A percentile compares a stretch with the other conserved stretches of the same genome.
Conservation (phyloP, 73 alveolate species). For the Paramecium biaurelia region DNA sequence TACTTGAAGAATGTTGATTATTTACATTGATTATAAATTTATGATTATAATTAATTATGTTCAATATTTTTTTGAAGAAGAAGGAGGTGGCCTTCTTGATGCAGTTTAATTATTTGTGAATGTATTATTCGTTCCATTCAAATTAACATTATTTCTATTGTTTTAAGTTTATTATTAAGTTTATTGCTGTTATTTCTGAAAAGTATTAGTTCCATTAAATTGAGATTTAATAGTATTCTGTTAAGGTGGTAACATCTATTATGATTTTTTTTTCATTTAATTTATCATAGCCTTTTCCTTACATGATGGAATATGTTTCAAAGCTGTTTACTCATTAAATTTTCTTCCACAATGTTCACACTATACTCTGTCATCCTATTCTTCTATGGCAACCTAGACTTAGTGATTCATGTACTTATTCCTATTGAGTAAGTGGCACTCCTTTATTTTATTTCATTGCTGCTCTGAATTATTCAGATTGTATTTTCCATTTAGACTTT, state of each 20-base stretch:
- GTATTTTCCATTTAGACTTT: slow-evolving; percentile 57
- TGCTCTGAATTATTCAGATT: slow-evolving; percentile 63
- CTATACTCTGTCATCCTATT: slow-evolving; percentile 56
- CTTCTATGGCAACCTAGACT: slow-evolving; percentile 6
- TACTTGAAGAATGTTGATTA: slow-evolving; percentile 37
- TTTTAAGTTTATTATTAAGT: neutral
- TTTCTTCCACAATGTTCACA: slow-evolving; percentile 66
- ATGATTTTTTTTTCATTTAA: neutral
- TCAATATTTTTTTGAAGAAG: neutral
- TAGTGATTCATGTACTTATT: slow-evolving; percentile 6
- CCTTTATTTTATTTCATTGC: slow-evolving; percentile 45
- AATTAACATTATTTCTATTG: neutral
- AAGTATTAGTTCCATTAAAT: neutral
- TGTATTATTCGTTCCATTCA: neutral
- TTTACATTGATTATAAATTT: neutral
- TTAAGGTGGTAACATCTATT: neutral
- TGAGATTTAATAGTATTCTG: neutral
- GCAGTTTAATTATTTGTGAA: neutral
- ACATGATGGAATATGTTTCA: slow-evolving; percentile 56
- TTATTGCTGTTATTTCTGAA: neutral
- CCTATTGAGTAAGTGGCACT: slow-evolving; percentile 7
- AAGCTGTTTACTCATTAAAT: slow-evolving; percentile 52
- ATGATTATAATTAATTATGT: neutral
- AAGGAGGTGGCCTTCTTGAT: neutral
- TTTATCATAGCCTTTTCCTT: slow-evolving; percentile 51